These are phyloP conservation scores for Lachnellula cervina DNA, from an alignment of 2,329 filamentous ascomycete genomes.

Conservation along the genomic window DNA sequence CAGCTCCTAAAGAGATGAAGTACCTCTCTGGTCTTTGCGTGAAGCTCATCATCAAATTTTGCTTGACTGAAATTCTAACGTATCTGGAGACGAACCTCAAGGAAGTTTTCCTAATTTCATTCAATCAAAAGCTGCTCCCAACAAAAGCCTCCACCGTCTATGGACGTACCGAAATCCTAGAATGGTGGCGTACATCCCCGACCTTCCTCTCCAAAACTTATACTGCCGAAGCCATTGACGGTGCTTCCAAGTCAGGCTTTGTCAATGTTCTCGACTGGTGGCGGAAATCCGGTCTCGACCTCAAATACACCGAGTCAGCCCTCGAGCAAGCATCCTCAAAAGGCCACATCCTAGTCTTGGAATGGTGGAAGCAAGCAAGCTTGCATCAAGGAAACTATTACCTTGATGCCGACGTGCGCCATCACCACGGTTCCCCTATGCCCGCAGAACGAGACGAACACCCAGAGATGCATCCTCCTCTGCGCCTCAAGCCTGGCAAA, in stretches of 20 bases:
- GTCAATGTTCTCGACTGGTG: constrained; percentile 88
- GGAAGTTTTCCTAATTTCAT: constrained; percentile 81
- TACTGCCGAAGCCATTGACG: constrained; percentile 69
- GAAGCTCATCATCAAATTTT: constrained; percentile 88
- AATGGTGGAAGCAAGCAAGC: constrained; percentile 84
- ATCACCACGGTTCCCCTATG: constrained; percentile 17
- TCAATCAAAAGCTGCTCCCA: constrained; percentile 74
- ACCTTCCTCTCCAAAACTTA: constrained; percentile 86
- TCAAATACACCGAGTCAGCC: constrained; percentile 82
- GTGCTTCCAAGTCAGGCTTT: constrained; percentile 80
- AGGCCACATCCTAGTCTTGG: constrained; percentile 78
- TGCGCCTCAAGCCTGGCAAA: constrained; percentile 74
- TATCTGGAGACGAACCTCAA: constrained; percentile 63
- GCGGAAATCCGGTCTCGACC: constrained; percentile 71
- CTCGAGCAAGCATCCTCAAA: constrained; percentile 83
- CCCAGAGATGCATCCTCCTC: constrained; percentile 28
- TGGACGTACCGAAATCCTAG: constrained; percentile 75
- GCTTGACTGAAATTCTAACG: constrained; percentile 70
- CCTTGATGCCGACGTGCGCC: constrained; percentile 9
- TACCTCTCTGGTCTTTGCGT: constrained; percentile 76
- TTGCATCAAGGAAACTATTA: constrained; percentile 47
- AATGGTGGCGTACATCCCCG: constrained; percentile 84
- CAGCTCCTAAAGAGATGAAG: constrained; percentile 63
- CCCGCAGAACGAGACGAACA: constrained; percentile 10
- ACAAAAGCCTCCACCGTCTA: constrained; percentile 87